A percentile compares a stretch with the other conserved stretches of the same genome.
phyloP scores from a whole-genome alignment of 106 monocot genomes.

The Vanilla planifolia region DNA sequence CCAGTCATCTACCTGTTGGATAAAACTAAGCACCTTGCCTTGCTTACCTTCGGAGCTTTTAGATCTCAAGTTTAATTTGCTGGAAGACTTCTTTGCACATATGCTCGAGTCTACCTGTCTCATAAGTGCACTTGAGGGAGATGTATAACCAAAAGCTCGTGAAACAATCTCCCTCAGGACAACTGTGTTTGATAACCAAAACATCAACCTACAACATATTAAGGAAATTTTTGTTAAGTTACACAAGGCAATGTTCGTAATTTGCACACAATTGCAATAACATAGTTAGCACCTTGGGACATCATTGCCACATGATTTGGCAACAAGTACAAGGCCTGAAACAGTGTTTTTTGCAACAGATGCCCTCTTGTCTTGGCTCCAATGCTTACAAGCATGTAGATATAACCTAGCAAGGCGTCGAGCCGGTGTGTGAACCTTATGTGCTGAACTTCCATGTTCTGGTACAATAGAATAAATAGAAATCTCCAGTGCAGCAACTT shows the following conservation, averaged over 20 bases:
- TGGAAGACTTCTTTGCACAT: slow-evolving; percentile 28
- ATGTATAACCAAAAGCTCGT: slow-evolving; percentile 60
- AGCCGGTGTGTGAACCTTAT: slow-evolving; percentile 96
- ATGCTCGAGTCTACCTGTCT: slow-evolving; percentile 39
- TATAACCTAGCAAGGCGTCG: slow-evolving; percentile 79
- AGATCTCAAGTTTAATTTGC: slow-evolving; percentile 19
- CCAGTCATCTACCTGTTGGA: slow-evolving; percentile 58
- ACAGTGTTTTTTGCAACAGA: slow-evolving; percentile 73
- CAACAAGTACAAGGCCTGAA: slow-evolving; percentile 73
- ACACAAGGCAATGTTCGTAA: not conserved
- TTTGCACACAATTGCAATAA: not conserved
- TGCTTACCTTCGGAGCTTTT: slow-evolving; percentile 27
- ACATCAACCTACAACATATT: slow-evolving; percentile 72
- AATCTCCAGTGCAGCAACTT: slow-evolving; percentile 93
- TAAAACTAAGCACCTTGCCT: slow-evolving; percentile 20
- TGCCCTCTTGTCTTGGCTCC: slow-evolving; percentile 58
- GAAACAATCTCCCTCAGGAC: slow-evolving; percentile 75
- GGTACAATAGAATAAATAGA: slow-evolving; percentile 86
- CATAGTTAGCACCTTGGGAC: slow-evolving; percentile 59
- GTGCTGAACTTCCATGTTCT: slow-evolving; percentile 85
- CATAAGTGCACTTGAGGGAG: slow-evolving; percentile 18
- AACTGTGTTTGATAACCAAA: slow-evolving; percentile 89
- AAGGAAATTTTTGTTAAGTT: not conserved
- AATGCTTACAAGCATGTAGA: slow-evolving; percentile 80
- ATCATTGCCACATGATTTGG: slow-evolving; percentile 93